These are phyloP conservation scores for Sisymbrium altissimum DNA, from an alignment of 345 rosid genomes.

Conservation along the genomic window DNA sequence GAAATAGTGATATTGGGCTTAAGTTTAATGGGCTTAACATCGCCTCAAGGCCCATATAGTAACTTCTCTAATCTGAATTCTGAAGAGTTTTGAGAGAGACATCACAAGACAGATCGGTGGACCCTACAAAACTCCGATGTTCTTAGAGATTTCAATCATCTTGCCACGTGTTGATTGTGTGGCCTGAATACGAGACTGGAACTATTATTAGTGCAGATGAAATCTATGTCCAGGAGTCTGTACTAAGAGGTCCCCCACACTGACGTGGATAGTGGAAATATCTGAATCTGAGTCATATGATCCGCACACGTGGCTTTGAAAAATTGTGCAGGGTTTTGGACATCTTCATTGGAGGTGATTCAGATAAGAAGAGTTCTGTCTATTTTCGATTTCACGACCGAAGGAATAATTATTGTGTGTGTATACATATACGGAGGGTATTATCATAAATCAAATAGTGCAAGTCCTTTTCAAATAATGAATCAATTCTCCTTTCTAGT, in stretches of 20 bases:
- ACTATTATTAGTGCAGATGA: not conserved
- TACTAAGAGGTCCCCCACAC: not conserved
- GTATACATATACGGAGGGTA: not conserved
- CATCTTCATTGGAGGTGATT: not conserved
- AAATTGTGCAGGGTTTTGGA: not conserved
- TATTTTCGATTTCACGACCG: not conserved
- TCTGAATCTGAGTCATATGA: not conserved
- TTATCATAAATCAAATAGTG: not conserved
- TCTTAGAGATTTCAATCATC: not conserved
- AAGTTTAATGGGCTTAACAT: not conserved
- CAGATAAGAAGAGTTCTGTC: not conserved
- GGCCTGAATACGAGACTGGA: not conserved
- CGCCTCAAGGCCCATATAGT: not conserved
- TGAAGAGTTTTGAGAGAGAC: not conserved
- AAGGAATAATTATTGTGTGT: not conserved
- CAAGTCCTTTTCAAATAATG: constrained; percentile 1
- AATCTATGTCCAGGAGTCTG: not conserved
- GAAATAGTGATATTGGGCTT: not conserved
- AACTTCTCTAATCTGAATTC: not conserved
- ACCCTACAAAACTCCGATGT: not conserved
- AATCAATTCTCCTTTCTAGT: not conserved
- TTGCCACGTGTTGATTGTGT: not conserved
- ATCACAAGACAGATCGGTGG: not conserved
- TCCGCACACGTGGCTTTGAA: constrained; percentile 5
- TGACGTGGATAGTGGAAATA: not conserved